phyloP scores from a whole-genome alignment of 1,284 basidiomycete genomes.

The Puccinia novopanici region DNA sequence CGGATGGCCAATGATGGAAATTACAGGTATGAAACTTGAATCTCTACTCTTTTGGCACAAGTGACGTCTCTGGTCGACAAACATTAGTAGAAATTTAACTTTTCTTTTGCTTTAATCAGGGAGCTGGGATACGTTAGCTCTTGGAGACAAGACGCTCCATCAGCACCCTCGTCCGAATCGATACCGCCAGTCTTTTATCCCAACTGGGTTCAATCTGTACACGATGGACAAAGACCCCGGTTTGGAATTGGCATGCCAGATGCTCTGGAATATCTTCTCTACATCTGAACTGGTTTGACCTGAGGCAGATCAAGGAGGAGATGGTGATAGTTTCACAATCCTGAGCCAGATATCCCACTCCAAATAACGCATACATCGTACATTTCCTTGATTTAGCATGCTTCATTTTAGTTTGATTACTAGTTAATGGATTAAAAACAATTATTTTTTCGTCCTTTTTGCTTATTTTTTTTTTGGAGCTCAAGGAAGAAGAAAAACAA shows the following conservation, averaged over 20 bases:
- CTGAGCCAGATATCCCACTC: constrained; percentile 58
- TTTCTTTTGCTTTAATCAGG: neutral
- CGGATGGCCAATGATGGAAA: constrained; percentile 51
- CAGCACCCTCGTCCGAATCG: constrained; percentile 44
- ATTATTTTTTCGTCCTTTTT: too few relatives aligned
- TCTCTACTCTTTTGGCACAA: neutral
- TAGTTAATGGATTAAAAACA: too few relatives aligned
- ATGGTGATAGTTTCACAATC: constrained; percentile 51
- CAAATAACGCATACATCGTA: too few relatives aligned
- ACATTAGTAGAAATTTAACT: neutral
- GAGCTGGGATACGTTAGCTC: constrained; percentile 49
- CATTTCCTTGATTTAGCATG: too few relatives aligned
- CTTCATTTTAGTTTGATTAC: too few relatives aligned
- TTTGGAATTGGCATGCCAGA: constrained; percentile 29
- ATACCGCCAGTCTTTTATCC: constrained; percentile 33
- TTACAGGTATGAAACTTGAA: constrained; percentile 26
- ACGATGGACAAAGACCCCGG: constrained; percentile 14
- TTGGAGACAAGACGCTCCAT: constrained; percentile 42
- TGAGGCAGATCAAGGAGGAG: constrained; percentile 25
- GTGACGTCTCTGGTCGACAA: too few relatives aligned
- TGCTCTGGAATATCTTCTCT: constrained; percentile 36
- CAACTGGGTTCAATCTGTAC: constrained; percentile 25
- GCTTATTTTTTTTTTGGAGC: too few relatives aligned
- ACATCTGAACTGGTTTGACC: constrained; percentile 37
- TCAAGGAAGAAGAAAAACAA: too few relatives aligned